A percentile compares a stretch with the other conserved stretches of the same genome.
These are phyloP conservation scores for Xylaria sp. DNA, from an alignment of 2,329 filamentous ascomycete species.

Conservation along the genomic window DNA sequence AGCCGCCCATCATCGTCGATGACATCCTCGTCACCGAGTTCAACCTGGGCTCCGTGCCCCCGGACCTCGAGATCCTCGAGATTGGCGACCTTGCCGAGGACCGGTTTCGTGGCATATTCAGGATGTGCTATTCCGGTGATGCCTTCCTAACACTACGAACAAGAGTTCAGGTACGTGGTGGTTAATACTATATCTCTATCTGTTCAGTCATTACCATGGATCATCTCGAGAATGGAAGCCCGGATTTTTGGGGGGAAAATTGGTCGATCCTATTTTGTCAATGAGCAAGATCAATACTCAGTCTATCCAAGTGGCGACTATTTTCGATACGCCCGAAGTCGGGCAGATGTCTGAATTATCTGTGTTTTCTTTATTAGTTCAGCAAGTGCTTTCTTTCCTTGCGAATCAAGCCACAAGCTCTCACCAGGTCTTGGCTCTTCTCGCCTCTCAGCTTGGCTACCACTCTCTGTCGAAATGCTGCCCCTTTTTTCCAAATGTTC, in stretches of 20 bases:
- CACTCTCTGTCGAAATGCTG: conserved; percentile 3
- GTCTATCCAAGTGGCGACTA: background rate
- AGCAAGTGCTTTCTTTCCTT: conserved; percentile 41
- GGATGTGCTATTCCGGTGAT: conserved; percentile 97
- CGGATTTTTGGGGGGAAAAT: background rate
- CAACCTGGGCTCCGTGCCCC: conserved; percentile 93
- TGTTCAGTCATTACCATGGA: conserved; percentile 6
- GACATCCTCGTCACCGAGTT: conserved; percentile 98
- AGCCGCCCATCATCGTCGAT: conserved; percentile 98
- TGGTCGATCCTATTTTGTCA: no score
- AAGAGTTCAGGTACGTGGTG: conserved; percentile 80
- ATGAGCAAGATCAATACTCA: background rate
- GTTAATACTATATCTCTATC: conserved; percentile 15
- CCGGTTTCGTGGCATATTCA: conserved; percentile 97
- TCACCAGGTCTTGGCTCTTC: background rate
- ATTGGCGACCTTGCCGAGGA: conserved; percentile 98
- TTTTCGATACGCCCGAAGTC: background rate
- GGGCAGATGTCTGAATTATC: background rate
- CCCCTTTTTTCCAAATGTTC: conserved; percentile 27
- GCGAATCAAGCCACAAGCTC: conserved; percentile 23
- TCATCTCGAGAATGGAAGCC: background rate
- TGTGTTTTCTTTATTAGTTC: conserved; percentile 19
- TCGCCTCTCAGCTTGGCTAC: conserved; percentile 10
- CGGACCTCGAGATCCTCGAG: conserved; percentile 95
- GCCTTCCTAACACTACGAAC: conserved; percentile 96